Conservation (phyloP, 495 filamentous ascomycete genomes). For the Geoglossum glabrum region DNA sequence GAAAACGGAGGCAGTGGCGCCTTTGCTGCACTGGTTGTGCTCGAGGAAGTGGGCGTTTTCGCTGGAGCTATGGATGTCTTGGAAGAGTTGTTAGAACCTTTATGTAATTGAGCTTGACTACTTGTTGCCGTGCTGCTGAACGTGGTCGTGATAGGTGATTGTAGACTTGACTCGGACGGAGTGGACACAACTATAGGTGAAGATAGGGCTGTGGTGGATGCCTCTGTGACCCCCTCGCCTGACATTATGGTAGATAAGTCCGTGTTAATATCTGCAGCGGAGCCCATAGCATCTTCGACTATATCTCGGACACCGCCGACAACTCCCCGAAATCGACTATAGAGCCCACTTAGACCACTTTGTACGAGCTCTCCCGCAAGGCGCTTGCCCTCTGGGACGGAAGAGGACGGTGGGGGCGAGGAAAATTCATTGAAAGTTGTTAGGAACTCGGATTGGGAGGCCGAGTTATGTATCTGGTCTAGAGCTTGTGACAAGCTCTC, state of each 20-base stretch:
- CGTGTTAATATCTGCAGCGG: background rate
- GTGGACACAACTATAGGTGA: background rate
- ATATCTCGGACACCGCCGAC: slow-evolving; percentile 52
- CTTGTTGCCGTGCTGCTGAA: background rate
- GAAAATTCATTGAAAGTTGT: slow-evolving; percentile 83
- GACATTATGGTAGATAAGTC: background rate
- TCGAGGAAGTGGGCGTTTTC: slow-evolving; percentile 29
- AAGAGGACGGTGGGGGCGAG: slow-evolving; percentile 31
- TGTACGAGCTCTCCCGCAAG: slow-evolving; percentile 52
- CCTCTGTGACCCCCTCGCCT: background rate
- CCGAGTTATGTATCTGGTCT: slow-evolving; percentile 66
- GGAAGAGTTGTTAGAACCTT: background rate
- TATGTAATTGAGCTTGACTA: background rate
- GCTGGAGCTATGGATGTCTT: slow-evolving; percentile 18
- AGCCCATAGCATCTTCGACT: slow-evolving; percentile 7
- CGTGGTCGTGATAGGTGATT: background rate
- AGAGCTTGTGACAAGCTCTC: slow-evolving; percentile 53
- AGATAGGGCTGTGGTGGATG: background rate
- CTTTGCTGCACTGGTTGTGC: slow-evolving; percentile 19
- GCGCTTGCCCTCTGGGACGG: slow-evolving; percentile 41
- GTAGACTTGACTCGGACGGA: background rate
- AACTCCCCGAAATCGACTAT: slow-evolving; percentile 58
- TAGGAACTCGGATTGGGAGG: slow-evolving; percentile 56
- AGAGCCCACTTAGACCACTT: slow-evolving; percentile 67
- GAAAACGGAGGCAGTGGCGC: slow-evolving; percentile 24